Percentiles rank a stretch among this genome's conserved stretches.
These are phyloP conservation scores for Rhododendron ferrugineum DNA, from an alignment of 148 eudicot species.

Conservation along the genomic window DNA sequence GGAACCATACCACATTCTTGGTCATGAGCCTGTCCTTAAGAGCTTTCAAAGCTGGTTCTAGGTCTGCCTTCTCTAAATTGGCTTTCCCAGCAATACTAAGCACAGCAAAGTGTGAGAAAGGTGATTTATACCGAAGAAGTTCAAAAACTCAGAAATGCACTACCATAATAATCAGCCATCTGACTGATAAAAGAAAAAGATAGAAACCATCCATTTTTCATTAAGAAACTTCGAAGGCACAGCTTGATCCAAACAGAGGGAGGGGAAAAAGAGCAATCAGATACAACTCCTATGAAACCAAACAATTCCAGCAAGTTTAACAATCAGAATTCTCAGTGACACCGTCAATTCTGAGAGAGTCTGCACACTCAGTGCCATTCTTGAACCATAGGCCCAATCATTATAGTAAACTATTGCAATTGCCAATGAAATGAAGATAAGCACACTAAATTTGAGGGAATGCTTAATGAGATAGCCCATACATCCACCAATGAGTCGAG, in stretches of 20 bases:
- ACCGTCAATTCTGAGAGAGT: background rate
- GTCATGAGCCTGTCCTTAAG: constrained; percentile 97
- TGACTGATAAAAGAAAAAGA: background rate
- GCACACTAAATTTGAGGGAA: too few relatives aligned
- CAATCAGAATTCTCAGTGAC: background rate
- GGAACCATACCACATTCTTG: constrained; percentile 90
- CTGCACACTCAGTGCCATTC: too few relatives aligned
- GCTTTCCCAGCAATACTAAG: constrained; percentile 96
- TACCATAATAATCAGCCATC: background rate
- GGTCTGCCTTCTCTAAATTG: constrained; percentile 80
- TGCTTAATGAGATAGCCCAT: too few relatives aligned
- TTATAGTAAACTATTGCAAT: too few relatives aligned
- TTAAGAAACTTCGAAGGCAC: background rate
- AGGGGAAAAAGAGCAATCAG: background rate
- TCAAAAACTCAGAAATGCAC: background rate
- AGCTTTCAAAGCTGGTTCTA: constrained; percentile 87
- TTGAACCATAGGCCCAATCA: too few relatives aligned
- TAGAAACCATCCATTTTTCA: background rate
- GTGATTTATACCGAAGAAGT: background rate
- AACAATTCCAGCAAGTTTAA: background rate
- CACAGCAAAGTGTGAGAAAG: constrained; percentile 13
- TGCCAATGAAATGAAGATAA: too few relatives aligned
- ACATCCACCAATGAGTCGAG: too few relatives aligned
- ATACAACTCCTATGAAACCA: background rate
- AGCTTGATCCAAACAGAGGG: background rate